Base-by-base conservation (phyloP, 1,139 yeast genomes). In the Yamadazyma dendronema region DNA sequence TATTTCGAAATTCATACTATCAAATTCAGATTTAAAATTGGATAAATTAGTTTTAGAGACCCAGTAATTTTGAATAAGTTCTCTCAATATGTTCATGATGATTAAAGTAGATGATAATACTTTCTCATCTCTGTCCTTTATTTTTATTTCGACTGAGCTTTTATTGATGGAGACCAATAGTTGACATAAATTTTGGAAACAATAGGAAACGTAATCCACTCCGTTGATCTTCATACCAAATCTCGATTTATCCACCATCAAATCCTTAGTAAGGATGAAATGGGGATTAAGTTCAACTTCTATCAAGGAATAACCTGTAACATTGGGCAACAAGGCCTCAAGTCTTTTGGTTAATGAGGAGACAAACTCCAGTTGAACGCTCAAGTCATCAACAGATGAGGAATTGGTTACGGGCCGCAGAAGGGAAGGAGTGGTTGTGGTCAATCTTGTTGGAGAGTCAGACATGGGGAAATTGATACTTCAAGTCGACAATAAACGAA, bases 241-340 rank as follows among this genome's bases (percentile, higher is more conserved):
- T 29, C 53, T 47, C 4, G 59, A 43, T 16, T 50, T 54, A 17
- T 54, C 54, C 17, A 62, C 41, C 29, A 70, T 50, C 23, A 70
- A 51, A 21, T 56, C 50, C 34, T 58, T 61, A 14, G 74, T 61
- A 17, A 55, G 47, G 12, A 60, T 41, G 42, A 59, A 70, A 45
- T 68, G 75, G 6, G 71, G 68, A 40, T 68, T 67, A 31, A 68
- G 51, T 49, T 70, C 75, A 7, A 70, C 70, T 42, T 70, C 75
- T n/a, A 61, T 60, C n/a, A 65, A 45, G 4, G 67, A 50, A 42
- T 62, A 59, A 7, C 74, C 74, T 1, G 74, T 66, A 26, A 66
- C 50, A 43, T 55, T 58, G 11, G 76, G 75, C 24, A 70, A 53
- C 27, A 69, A 53, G 17, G 65, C 56, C 30, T 59, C 65, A 23